Evolutionary conservation across 768 basidiomycete species (phyloP).

Genomic region (Scleroderma citrinum): DNA sequence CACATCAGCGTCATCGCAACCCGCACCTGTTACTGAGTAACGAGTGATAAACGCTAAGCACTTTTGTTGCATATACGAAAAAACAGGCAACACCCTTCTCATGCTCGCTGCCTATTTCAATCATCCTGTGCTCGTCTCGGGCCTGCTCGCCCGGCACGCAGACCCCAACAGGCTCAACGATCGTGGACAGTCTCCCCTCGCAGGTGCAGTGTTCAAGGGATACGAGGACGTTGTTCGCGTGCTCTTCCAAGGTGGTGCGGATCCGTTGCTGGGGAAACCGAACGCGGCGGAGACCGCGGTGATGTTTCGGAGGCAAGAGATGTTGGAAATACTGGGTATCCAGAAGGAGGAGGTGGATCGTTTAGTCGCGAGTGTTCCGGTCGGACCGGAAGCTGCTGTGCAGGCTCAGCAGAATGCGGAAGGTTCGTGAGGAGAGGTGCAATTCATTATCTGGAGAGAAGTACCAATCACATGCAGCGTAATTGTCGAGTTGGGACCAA

Average conservation of each 20-base stretch:
- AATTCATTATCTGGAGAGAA: neutral
- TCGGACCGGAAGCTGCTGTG: conserved; percentile 13
- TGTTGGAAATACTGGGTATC: conserved; percentile 53
- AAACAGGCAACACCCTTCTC: conserved; percentile 65
- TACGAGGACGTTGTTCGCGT: conserved; percentile 57
- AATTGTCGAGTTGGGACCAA: no score
- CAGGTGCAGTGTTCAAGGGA: conserved; percentile 74
- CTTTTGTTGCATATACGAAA: no score
- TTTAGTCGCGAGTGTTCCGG: conserved; percentile 20
- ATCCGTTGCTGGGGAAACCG: conserved; percentile 61
- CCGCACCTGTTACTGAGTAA: neutral
- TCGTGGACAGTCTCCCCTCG: conserved; percentile 63
- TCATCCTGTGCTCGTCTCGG: conserved; percentile 46
- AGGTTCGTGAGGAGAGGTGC: neutral
- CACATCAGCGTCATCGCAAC: neutral
- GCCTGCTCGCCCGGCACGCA: conserved; percentile 50
- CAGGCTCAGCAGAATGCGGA: neutral
- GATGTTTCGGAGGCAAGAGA: conserved; percentile 57
- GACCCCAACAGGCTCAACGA: conserved; percentile 71
- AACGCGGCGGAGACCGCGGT: conserved; percentile 63
- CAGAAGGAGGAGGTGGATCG: conserved; percentile 44
- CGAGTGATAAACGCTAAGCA: neutral
- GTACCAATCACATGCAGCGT: no score
- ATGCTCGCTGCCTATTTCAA: conserved; percentile 77
- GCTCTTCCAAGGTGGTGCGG: conserved; percentile 47